Evolutionary conservation across 768 basidiomycete species (phyloP).

Genomic region (Termitomyces sp.): DNA sequence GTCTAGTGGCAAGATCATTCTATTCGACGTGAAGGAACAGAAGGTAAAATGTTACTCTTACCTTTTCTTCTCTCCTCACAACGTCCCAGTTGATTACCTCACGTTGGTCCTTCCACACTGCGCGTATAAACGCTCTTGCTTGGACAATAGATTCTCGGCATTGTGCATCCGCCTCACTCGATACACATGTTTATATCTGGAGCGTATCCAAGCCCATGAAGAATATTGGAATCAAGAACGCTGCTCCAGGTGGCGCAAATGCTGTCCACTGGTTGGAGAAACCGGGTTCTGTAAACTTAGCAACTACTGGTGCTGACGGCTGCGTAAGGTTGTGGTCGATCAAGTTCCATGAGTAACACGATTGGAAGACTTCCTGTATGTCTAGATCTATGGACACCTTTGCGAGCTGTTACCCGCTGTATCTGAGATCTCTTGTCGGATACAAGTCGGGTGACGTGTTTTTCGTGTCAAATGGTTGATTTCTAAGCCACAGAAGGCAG

Average conservation of each 20-base stretch:
- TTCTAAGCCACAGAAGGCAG: not conserved
- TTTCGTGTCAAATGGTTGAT: too few relatives aligned
- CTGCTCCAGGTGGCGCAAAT: constrained; percentile 79
- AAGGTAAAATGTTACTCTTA: constrained; percentile 35
- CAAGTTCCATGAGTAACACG: constrained; percentile 29
- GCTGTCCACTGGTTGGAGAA: constrained; percentile 72
- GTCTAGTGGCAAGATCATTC: constrained; percentile 76
- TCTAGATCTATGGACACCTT: not conserved
- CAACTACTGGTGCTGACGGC: constrained; percentile 76
- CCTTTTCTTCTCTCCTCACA: not conserved
- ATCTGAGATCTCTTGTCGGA: too few relatives aligned
- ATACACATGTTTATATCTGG: constrained; percentile 90
- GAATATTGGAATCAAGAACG: constrained; percentile 82
- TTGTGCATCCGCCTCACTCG: constrained; percentile 85
- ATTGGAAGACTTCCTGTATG: not conserved
- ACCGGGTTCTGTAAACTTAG: constrained; percentile 41
- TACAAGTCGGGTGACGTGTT: too few relatives aligned
- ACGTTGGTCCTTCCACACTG: constrained; percentile 85
- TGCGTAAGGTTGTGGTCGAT: constrained; percentile 73
- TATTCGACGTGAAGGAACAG: constrained; percentile 66
- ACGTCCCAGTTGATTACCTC: constrained; percentile 51
- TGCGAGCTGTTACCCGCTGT: not conserved
- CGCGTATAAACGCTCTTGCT: constrained; percentile 69
- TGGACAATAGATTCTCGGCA: constrained; percentile 74
- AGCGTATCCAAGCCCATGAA: constrained; percentile 63